Evolutionary conservation across 805 yeast species (phyloP), one percentile per base, ranked within the genome.

Genomic region (Torulaspora maleeae): DNA sequence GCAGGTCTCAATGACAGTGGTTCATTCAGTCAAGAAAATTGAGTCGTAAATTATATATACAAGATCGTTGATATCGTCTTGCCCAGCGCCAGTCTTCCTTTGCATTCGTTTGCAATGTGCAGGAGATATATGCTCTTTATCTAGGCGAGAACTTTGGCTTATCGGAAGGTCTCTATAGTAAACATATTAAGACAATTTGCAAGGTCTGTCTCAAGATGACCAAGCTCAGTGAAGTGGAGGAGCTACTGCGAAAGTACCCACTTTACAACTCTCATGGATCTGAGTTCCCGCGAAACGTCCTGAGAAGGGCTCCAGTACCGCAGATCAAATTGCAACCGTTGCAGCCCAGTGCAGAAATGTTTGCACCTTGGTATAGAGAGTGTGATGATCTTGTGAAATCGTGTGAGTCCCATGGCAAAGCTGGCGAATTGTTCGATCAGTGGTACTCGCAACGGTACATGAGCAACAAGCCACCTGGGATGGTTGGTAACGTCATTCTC

Each of bases 381-480:
- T 51, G 60, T 27, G 55, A 56, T 9, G 39, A 49, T 5, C 28
- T 54, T 12, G 38, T 46, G n/a, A 36, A 45, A 13, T 46, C 49
- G 5, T 48, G 55, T 27, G 43, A 54, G 4, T 25, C 15, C 7
- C 58, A 56, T 37, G 54, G 48, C 16, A 38, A 34, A 3, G 27
- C 47, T 9, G 41, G 45, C 3, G 30, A 38, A 15, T 29, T 44
- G 13, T 63, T 61, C 39, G 60, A 61, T 15, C 22, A 47, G 9
- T 61, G 63, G 63, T 63, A 58, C 36, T 34, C 47, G 5, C 47
- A 49, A 16, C 44, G 42, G 5, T 63, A 53, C 38, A 34, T 61
- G 39, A 51, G 50, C 25, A 57, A 51, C 32, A 61, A 60, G 41
- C 68, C 68, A 17, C 63, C 60, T 3, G 64, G 68, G 2, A 52